These are phyloP conservation scores for Trypanosoma scelopori DNA, from an alignment of 208 protist species.

Conservation along the genomic window DNA sequence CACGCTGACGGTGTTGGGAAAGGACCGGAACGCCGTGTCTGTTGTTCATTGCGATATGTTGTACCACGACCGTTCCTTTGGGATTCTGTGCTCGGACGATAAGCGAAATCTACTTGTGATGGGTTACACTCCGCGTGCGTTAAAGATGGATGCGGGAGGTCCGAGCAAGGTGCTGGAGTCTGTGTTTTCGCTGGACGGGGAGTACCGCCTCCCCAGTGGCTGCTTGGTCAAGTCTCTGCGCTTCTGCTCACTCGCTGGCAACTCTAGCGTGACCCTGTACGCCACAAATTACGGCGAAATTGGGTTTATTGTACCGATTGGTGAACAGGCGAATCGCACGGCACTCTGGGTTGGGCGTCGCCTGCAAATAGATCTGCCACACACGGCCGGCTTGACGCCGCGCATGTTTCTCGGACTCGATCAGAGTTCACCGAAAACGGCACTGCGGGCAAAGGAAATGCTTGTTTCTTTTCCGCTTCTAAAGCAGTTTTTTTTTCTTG, in stretches of 20 bases:
- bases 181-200: constrained; percentile 65
- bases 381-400: constrained; percentile 66
- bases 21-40: constrained; percentile 56
- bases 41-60: constrained; percentile 70
- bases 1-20: constrained; percentile 76
- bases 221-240: constrained; percentile 59
- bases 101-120: constrained; percentile 71
- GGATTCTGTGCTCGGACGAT: constrained; percentile 70
- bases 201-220: constrained; percentile 78
- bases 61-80: constrained; percentile 72
- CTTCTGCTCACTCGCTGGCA: constrained; percentile 40
- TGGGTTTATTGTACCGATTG: constrained; percentile 72
- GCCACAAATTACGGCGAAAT: constrained; percentile 83
- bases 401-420: constrained; percentile 75
- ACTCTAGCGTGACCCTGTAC: constrained; percentile 54
- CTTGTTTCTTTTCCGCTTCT: constrained; percentile 65
- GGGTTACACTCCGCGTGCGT: constrained; percentile 74
- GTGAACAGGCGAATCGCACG: constrained; percentile 71
- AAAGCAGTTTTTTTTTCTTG: constrained; percentile 49
- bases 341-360: constrained; percentile 60
- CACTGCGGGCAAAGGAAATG: constrained; percentile 55
- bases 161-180: constrained; percentile 55
- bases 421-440: constrained; percentile 53
- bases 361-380: constrained; percentile 61
- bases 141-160: constrained; percentile 23